Conservation (phyloP, 805 yeast genomes). For the Kodamaea laetipori region DNA sequence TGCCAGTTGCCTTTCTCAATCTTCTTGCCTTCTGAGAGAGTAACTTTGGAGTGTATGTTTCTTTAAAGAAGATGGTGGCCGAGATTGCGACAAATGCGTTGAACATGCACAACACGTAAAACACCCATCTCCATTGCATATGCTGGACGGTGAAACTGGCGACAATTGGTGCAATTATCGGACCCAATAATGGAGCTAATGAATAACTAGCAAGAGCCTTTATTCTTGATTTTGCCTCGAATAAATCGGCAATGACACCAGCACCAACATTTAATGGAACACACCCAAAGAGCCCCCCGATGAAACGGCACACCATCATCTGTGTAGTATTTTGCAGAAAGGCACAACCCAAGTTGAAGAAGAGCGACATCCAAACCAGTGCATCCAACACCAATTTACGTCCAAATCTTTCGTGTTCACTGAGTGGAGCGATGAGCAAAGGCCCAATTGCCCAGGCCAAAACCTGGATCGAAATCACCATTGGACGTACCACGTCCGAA, state of each 20-base stretch:
- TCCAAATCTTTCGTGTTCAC: constrained; percentile 61
- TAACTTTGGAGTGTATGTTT: constrained; percentile 61
- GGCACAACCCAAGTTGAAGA: constrained; percentile 62
- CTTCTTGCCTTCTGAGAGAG: constrained; percentile 47
- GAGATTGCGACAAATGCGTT: constrained; percentile 49
- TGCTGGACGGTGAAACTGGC: constrained; percentile 58
- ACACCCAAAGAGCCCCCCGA: constrained; percentile 69
- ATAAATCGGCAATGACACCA: constrained; percentile 66
- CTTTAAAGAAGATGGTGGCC: constrained; percentile 54
- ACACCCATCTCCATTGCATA: constrained; percentile 66
- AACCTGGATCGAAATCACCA: constrained; percentile 66
- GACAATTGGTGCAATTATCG: constrained; percentile 62
- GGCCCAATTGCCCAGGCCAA: constrained; percentile 73
- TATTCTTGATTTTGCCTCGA: constrained; percentile 52
- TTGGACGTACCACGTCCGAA: constrained; percentile 43
- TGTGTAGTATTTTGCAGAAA: constrained; percentile 61
- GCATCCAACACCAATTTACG: constrained; percentile 55
- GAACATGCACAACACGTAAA: constrained; percentile 59
- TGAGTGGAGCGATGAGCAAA: constrained; percentile 63
- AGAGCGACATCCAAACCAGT: constrained; percentile 50
- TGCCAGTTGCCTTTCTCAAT: constrained; percentile 56
- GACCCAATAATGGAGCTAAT: constrained; percentile 68
- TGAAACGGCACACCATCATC: constrained; percentile 57
- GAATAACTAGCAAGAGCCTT: constrained; percentile 60
- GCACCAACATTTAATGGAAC: constrained; percentile 72